phyloP scores from a whole-genome alignment of 257 asterid species.

The Apocynum venetum region DNA sequence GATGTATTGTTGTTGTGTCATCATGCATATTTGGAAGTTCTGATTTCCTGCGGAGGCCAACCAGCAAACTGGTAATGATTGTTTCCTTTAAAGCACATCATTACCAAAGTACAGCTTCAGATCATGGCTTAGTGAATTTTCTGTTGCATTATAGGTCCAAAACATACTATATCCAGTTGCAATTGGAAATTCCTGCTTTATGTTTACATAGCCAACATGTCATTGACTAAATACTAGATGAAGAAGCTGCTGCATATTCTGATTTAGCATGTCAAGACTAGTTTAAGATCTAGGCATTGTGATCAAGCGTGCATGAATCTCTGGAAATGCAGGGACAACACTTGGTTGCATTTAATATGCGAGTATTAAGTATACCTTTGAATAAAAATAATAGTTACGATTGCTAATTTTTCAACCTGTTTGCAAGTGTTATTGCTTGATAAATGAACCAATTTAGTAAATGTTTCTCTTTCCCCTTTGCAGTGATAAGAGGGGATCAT shows the following conservation, averaged over 20 bases:
- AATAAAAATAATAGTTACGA: background rate
- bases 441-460: background rate
- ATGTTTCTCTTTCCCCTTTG: background rate
- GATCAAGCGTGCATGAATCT: background rate
- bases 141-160: background rate
- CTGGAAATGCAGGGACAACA: background rate
- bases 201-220: background rate
- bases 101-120: background rate
- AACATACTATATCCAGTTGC: no score
- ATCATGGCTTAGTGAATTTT: background rate
- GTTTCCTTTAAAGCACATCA: background rate
- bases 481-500: background rate
- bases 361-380: background rate
- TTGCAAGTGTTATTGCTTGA: background rate
- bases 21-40: slow-evolving; percentile 96
- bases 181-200: background rate
- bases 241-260: background rate
- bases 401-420: background rate
- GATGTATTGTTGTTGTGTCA: slow-evolving; percentile 64
- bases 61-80: slow-evolving; percentile 73
- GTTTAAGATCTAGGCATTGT: background rate
- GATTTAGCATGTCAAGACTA: background rate
- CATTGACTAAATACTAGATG: background rate
- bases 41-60: slow-evolving; percentile 83
- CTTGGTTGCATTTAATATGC: background rate